phyloP scores from a whole-genome alignment of 345 rosid species.

The Populus deltoides region DNA sequence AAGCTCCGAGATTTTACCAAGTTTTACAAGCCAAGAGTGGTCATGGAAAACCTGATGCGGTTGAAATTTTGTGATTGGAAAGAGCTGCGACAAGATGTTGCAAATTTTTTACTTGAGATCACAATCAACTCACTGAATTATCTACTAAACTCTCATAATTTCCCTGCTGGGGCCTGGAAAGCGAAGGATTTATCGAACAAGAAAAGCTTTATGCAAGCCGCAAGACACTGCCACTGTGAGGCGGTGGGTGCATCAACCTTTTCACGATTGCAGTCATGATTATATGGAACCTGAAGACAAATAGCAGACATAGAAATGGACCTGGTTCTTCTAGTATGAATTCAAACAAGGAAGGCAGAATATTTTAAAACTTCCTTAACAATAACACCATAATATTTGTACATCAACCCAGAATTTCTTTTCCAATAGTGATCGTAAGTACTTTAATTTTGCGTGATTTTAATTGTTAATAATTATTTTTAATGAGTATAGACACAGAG shows the following conservation, averaged over 20 bases:
- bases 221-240: not conserved
- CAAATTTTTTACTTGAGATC: not conserved
- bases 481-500: not conserved
- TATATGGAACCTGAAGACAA: too few species aligned
- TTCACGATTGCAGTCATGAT: too few species aligned
- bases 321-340: too few species aligned
- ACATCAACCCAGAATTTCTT: too few species aligned
- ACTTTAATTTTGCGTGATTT: not conserved
- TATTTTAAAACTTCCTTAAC: too few species aligned
- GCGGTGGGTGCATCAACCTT: not conserved
- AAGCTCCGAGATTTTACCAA: not conserved
- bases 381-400: too few species aligned
- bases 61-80: not conserved
- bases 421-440: not conserved
- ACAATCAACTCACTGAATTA: not conserved
- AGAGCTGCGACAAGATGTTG: not conserved
- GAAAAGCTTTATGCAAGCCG: not conserved
- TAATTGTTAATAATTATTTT: not conserved
- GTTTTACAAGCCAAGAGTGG: not conserved
- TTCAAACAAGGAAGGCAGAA: too few species aligned
- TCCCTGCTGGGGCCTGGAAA: not conserved
- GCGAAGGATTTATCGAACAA: not conserved
- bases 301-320: too few species aligned
- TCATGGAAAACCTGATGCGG: not conserved
- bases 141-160: not conserved